Evolutionary conservation across 129 eudicot species (phyloP), one percentile per base, ranked within the genome.

Genomic region (Apium graveolens): DNA sequence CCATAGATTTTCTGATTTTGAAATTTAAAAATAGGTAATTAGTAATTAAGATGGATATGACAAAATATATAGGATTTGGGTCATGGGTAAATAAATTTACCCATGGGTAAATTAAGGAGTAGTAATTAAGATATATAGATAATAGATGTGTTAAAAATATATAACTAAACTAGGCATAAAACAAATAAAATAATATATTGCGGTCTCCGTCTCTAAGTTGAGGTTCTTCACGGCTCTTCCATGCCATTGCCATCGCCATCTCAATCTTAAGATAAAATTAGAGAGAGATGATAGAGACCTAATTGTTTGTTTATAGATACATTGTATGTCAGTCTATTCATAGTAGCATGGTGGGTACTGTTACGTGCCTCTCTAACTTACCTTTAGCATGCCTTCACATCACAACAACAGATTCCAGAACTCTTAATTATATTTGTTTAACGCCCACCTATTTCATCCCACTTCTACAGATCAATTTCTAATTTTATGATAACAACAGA

Each of bases 151-250:
- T n/a, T n/a, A 38, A 38, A 38, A 38, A 1, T 38, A 38, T 38
- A 38, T 2, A 38, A 2, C 5, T 38, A 4, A 38, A 5, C 37
- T 38, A 38, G 41, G 41, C 41, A 38, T 38, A 14, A 3, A 4
- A 49, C 26, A 18, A 10, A 18, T 20, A 1, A 51, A 18, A 17
- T 20, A 20, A 51, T 51, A 11, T 1, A 20, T 51, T 18, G 60
- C 26, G 3, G 69, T 60, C 69, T 26, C 34, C 11, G 34, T 60
- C 35, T 26, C 5, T 26, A 60, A 60, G 1, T 34, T 31, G 32
- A 38, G 31, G 12, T 20, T 20, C 48, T 70, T 70, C 75, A 70
- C 75, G 75, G 46, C 75, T 70, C 75, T 70, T 70, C 48, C 48
- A 70, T 38, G 75, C 75, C 48, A 38, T 38, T 16, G 4, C 75